Evolutionary conservation across 768 basidiomycete genomes (phyloP).

Genomic region (Suillus bovinus): DNA sequence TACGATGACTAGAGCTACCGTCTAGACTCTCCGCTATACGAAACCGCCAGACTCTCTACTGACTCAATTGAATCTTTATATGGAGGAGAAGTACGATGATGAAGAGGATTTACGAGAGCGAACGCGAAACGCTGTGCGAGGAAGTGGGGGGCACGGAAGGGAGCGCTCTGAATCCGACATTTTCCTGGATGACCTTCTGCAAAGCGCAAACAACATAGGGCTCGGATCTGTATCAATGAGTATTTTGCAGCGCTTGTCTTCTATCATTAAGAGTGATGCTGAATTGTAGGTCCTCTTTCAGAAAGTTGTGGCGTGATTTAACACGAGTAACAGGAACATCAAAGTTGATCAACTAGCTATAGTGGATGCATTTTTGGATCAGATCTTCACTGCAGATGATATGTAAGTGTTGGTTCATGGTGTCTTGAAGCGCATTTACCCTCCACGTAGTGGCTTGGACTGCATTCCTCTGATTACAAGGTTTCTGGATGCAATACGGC

Average conservation of each 20-base stretch:
- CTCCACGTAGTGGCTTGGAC: background rate
- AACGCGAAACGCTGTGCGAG: constrained; percentile 39
- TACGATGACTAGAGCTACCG: constrained; percentile 2
- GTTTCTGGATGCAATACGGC: constrained; percentile 59
- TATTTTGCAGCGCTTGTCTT: constrained; percentile 55
- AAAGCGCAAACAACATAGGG: constrained; percentile 49
- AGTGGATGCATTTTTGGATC: constrained; percentile 59
- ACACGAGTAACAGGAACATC: constrained; percentile 46
- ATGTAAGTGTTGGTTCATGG: background rate
- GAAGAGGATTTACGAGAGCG: constrained; percentile 81
- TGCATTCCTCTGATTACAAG: background rate
- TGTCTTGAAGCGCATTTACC: background rate
- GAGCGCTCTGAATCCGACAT: constrained; percentile 50
- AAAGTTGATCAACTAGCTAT: constrained; percentile 61
- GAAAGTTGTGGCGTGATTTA: background rate
- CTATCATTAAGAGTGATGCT: constrained; percentile 57
- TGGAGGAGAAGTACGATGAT: constrained; percentile 89
- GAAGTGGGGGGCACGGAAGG: constrained; percentile 20
- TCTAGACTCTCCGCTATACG: constrained; percentile 71
- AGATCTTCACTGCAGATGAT: background rate
- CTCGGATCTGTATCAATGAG: constrained; percentile 45
- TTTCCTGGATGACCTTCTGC: constrained; percentile 60
- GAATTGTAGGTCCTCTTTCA: constrained; percentile 50
- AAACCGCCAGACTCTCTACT: constrained; percentile 76
- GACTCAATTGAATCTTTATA: constrained; percentile 79